Conservation (phyloP, 192 early-diverging fungal species). For the Podila minutissima region DNA sequence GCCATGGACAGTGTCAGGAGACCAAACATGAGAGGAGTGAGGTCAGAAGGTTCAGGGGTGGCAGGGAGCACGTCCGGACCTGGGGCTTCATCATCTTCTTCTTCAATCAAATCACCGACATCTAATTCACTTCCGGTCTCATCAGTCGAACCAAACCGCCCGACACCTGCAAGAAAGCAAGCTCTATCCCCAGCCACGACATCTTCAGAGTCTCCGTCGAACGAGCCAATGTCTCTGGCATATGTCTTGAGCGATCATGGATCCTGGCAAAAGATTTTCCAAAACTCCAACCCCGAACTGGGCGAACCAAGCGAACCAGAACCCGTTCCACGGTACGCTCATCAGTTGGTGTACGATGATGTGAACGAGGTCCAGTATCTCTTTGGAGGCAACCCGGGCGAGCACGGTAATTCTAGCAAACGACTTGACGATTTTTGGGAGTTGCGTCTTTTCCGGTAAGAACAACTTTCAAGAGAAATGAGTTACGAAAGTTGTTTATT, state of each 20-base stretch:
- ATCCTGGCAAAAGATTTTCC: conserved; percentile 52
- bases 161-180: too few relatives aligned
- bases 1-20: too few relatives aligned
- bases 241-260: conserved; percentile 49
- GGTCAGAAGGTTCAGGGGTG: too few relatives aligned
- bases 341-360: conserved; percentile 90
- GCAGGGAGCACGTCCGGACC: too few relatives aligned
- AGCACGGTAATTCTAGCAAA: conserved; percentile 63
- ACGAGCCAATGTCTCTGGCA: conserved; percentile 36
- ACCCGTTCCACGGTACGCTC: conserved; percentile 90
- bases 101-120: too few relatives aligned
- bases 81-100: too few relatives aligned
- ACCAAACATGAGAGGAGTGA: too few relatives aligned
- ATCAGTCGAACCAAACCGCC: too few relatives aligned
- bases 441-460: conserved; percentile 71
- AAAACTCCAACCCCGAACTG: conserved; percentile 36
- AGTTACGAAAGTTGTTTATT: neutral
- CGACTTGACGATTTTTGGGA: conserved; percentile 90
- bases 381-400: conserved; percentile 96
- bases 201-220: neutral
- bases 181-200: too few relatives aligned
- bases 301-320: conserved; percentile 49
- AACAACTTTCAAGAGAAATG: neutral
- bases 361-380: conserved; percentile 78
- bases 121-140: too few relatives aligned